Conservation (phyloP, 2,329 filamentous ascomycete species). For the Mycogone perniciosa region DNA sequence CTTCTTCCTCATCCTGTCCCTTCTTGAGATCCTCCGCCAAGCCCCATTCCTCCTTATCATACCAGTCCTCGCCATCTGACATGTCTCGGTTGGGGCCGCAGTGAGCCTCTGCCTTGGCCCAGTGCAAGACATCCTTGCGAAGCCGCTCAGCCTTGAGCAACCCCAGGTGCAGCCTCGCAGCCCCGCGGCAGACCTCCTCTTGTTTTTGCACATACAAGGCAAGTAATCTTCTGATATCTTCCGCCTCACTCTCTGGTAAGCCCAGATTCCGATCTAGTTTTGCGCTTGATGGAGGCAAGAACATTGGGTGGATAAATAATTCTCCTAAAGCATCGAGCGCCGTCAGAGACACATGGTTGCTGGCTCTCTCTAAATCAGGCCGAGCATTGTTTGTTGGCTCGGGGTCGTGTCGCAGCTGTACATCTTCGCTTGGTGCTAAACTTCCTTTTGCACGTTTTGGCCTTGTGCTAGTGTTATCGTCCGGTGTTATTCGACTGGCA, state of each 20-base stretch:
- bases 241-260: slow-evolving; percentile 66
- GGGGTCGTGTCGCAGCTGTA: slow-evolving; percentile 3
- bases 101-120: slow-evolving; percentile 74
- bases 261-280: slow-evolving; percentile 64
- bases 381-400: slow-evolving; percentile 34
- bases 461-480: not conserved
- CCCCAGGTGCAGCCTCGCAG: slow-evolving; percentile 61
- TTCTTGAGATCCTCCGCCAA: slow-evolving; percentile 70
- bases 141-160: slow-evolving; percentile 67
- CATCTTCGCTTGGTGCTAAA: slow-evolving; percentile 19
- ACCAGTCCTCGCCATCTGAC: slow-evolving; percentile 87
- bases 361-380: not conserved
- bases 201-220: slow-evolving; percentile 79
- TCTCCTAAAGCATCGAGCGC: slow-evolving; percentile 28
- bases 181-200: slow-evolving; percentile 71
- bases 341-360: not conserved
- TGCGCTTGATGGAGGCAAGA: slow-evolving; percentile 56
- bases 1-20: slow-evolving; percentile 76
- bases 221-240: slow-evolving; percentile 68
- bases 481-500: not conserved
- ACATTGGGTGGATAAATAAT: slow-evolving; percentile 67
- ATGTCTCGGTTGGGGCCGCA: slow-evolving; percentile 60
- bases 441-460: slow-evolving; percentile 1
- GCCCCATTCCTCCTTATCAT: slow-evolving; percentile 74
- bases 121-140: slow-evolving; percentile 63